Evolutionary conservation across 1,139 yeast species (phyloP).

Genomic region (Hemisphaericaspora xylofermentans): DNA sequence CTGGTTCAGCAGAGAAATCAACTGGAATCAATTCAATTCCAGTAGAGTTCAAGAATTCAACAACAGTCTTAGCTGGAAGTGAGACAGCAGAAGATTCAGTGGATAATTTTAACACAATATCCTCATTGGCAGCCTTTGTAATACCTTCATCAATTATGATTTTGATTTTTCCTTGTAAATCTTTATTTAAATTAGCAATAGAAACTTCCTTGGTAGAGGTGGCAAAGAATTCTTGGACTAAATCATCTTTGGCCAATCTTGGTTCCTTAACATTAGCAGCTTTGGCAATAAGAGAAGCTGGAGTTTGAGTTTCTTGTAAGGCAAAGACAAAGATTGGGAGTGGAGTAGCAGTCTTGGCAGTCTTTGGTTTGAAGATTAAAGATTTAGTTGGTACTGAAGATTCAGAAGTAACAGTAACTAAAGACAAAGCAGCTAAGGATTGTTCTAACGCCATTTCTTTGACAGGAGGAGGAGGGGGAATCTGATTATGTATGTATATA

Average conservation of each 20-base stretch:
- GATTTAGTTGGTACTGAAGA: slow-evolving; percentile 59
- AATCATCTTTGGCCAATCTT: slow-evolving; percentile 80
- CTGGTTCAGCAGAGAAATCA: slow-evolving; percentile 56
- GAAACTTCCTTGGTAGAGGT: slow-evolving; percentile 67
- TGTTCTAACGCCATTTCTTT: slow-evolving; percentile 57
- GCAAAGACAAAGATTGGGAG: slow-evolving; percentile 84
- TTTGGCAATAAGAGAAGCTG: slow-evolving; percentile 62
- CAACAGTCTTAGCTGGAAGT: slow-evolving; percentile 51
- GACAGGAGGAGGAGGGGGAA: background rate
- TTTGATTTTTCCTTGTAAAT: slow-evolving; percentile 62
- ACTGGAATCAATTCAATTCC: slow-evolving; percentile 55
- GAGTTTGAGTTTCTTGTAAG: slow-evolving; percentile 66
- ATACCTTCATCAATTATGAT: slow-evolving; percentile 64
- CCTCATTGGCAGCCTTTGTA: slow-evolving; percentile 32
- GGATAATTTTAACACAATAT: slow-evolving; percentile 54
- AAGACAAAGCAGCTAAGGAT: slow-evolving; percentile 56
- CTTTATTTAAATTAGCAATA: slow-evolving; percentile 54
- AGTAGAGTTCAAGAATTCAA: slow-evolving; percentile 54
- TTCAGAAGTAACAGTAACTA: slow-evolving; percentile 45
- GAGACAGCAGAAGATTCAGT: slow-evolving; percentile 59
- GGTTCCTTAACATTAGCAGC: slow-evolving; percentile 80
- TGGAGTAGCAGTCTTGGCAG: slow-evolving; percentile 80
- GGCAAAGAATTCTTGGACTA: slow-evolving; percentile 65
- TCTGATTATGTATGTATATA: no score
- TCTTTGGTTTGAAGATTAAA: slow-evolving; percentile 86